Evolutionary conservation across 164 flowering plant species (phyloP).

Genomic region (Platanus orientalis): DNA sequence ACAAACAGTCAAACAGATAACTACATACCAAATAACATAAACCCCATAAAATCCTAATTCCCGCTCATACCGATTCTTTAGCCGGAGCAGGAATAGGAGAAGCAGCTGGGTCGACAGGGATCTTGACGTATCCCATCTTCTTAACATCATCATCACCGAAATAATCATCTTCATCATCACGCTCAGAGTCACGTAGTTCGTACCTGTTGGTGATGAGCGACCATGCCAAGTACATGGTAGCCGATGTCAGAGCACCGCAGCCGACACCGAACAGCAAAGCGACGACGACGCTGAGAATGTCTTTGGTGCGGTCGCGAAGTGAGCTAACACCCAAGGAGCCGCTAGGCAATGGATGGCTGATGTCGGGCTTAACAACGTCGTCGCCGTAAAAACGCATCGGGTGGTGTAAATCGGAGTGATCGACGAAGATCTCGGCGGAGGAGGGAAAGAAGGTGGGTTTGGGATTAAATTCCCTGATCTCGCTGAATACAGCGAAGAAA

Average conservation of each 20-base stretch:
- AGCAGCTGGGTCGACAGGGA: slow-evolving; percentile 19
- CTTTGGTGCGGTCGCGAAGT: slow-evolving; percentile 39
- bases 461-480: slow-evolving; percentile 15
- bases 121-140: slow-evolving; percentile 28
- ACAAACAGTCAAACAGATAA: background rate
- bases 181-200: slow-evolving; percentile 17
- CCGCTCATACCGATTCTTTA: slow-evolving; percentile 26
- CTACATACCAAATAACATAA: slow-evolving; percentile 2
- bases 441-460: slow-evolving; percentile 3
- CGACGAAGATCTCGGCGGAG: slow-evolving; percentile 7
- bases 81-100: slow-evolving; percentile 13
- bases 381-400: background rate
- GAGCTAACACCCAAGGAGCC: slow-evolving; percentile 19
- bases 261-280: slow-evolving; percentile 51
- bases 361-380: slow-evolving; percentile 1
- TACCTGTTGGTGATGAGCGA: slow-evolving; percentile 30
- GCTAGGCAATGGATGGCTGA: background rate
- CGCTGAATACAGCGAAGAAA: slow-evolving; percentile 16
- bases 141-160: slow-evolving; percentile 12
- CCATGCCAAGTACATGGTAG: slow-evolving; percentile 47
- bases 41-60: slow-evolving; percentile 16
- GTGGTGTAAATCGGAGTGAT: slow-evolving; percentile 6
- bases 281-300: slow-evolving; percentile 43
- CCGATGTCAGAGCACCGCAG: slow-evolving; percentile 51
- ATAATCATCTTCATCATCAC: background rate